These are phyloP conservation scores for Euclidium syriacum DNA, from an alignment of 345 rosid species.

Conservation along the genomic window DNA sequence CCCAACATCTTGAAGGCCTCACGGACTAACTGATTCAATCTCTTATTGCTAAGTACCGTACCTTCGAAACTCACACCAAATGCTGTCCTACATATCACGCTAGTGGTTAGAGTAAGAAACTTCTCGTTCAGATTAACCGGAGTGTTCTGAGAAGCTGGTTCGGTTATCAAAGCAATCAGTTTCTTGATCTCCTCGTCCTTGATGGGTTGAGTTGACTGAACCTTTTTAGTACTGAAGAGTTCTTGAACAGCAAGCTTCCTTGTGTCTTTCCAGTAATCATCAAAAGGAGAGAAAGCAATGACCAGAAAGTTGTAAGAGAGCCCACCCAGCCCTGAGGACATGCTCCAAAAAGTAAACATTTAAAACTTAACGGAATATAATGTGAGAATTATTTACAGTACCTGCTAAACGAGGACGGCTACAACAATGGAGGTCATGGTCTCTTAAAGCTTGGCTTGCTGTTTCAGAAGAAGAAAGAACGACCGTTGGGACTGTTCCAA, in stretches of 20 bases:
- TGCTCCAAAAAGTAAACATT: not conserved
- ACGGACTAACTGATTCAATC: slow-evolving; percentile 17
- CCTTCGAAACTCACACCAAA: too few relatives aligned
- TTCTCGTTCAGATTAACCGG: slow-evolving; percentile 16
- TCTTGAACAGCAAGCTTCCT: slow-evolving; percentile 28
- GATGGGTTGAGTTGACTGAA: slow-evolving; percentile 21
- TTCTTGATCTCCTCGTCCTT: slow-evolving; percentile 33
- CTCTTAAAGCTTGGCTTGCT: too few relatives aligned
- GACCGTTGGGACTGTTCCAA: slow-evolving; percentile 1
- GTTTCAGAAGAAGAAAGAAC: too few relatives aligned
- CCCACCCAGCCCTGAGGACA: slow-evolving; percentile 12
- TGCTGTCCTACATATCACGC: slow-evolving; percentile 27
- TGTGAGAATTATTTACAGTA: too few relatives aligned
- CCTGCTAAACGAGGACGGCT: not conserved
- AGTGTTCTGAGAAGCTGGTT: too few relatives aligned
- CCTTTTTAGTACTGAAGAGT: slow-evolving; percentile 30
- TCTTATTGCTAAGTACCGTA: not conserved
- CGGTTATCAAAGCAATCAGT: slow-evolving; percentile 25
- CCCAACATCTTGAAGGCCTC: slow-evolving; percentile 27
- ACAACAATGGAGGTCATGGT: too few relatives aligned
- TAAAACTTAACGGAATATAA: too few relatives aligned
- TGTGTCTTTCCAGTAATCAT: slow-evolving; percentile 32
- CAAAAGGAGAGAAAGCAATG: slow-evolving; percentile 33
- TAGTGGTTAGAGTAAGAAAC: slow-evolving; percentile 6
- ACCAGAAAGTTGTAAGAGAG: slow-evolving; percentile 34